Percentiles rank a stretch among this genome's conserved stretches.
phyloP scores from a whole-genome alignment of 192 early-diverging fungal genomes.

The Gigaspora rosea region DNA sequence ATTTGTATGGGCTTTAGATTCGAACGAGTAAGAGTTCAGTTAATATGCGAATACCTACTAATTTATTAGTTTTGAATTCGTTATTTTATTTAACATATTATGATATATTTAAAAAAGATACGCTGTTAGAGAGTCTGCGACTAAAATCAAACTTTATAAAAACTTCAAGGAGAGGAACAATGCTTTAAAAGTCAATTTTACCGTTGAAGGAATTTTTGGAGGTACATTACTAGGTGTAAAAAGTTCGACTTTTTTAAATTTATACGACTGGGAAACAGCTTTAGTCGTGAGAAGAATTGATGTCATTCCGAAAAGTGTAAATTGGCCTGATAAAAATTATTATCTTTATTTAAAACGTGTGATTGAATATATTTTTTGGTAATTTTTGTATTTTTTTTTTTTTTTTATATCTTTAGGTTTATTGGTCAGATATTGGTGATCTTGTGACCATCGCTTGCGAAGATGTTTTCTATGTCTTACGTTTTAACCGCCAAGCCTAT shows the following conservation, averaged over 20 bases:
- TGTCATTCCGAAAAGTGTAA: conserved; percentile 77
- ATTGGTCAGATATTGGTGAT: conserved; percentile 95
- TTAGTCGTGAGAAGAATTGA: conserved; percentile 90
- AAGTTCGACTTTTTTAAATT: conserved; percentile 81
- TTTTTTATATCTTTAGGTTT: conserved; percentile 52
- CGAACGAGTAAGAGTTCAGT: conserved; percentile 73
- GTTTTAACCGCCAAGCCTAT: conserved; percentile 88
- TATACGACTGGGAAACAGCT: conserved; percentile 99
- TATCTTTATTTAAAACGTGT: neutral
- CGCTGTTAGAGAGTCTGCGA: conserved; percentile 92
- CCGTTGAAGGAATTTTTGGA: conserved; percentile 93
- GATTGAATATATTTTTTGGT: neutral
- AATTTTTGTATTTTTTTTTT: conserved; percentile 1
- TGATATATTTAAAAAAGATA: conserved; percentile 49
- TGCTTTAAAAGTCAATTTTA: conserved; percentile 72
- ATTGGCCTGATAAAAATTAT: neutral
- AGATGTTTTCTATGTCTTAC: conserved; percentile 93
- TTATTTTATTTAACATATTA: neutral
- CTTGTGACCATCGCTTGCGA: conserved; percentile 91
- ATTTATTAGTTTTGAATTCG: neutral
- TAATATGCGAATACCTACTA: neutral
- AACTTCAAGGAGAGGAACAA: conserved; percentile 91
- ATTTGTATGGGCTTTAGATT: conserved; percentile 97
- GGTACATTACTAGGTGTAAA: conserved; percentile 90
- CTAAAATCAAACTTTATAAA: conserved; percentile 89